These are phyloP conservation scores for Bacidia rubella DNA, from an alignment of 495 filamentous ascomycete species.

Conservation along the genomic window DNA sequence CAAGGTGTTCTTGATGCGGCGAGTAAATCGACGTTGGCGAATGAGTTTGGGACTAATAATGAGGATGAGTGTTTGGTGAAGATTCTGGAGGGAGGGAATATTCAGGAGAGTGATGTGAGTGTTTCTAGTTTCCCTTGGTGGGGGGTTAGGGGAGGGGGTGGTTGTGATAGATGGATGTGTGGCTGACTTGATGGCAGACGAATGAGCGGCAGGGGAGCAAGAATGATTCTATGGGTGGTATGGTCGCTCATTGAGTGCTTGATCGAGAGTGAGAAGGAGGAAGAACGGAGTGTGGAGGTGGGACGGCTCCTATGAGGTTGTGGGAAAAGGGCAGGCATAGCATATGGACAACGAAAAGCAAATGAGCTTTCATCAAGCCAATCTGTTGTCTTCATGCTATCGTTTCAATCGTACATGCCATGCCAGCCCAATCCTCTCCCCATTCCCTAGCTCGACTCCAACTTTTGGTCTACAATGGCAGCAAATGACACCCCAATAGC, in stretches of 20 bases:
- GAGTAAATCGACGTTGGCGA: constrained; percentile 58
- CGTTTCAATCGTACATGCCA: not conserved
- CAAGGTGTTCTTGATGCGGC: constrained; percentile 68
- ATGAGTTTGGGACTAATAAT: constrained; percentile 70
- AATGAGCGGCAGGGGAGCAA: constrained; percentile 29
- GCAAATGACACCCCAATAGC: constrained; percentile 73
- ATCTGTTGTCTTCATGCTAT: not conserved
- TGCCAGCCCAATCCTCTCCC: not conserved
- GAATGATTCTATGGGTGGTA: constrained; percentile 32
- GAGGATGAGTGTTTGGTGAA: constrained; percentile 65
- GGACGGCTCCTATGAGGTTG: too few relatives aligned
- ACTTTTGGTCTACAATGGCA: constrained; percentile 39
- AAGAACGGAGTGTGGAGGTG: too few relatives aligned
- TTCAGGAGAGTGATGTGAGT: constrained; percentile 55
- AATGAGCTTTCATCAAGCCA: not conserved
- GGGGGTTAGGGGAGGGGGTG: not conserved
- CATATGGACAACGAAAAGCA: not conserved
- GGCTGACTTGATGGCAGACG: constrained; percentile 17
- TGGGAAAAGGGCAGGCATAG: not conserved
- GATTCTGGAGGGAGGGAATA: constrained; percentile 64
- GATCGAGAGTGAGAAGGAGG: not conserved
- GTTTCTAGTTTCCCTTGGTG: not conserved
- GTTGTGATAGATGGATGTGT: not conserved
- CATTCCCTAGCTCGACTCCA: not conserved
- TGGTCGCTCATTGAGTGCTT: constrained; percentile 25